A percentile compares a stretch with the other conserved stretches of the same genome.
These are phyloP conservation scores for Salix arbutifolia DNA, from an alignment of 345 rosid genomes.

Conservation along the genomic window DNA sequence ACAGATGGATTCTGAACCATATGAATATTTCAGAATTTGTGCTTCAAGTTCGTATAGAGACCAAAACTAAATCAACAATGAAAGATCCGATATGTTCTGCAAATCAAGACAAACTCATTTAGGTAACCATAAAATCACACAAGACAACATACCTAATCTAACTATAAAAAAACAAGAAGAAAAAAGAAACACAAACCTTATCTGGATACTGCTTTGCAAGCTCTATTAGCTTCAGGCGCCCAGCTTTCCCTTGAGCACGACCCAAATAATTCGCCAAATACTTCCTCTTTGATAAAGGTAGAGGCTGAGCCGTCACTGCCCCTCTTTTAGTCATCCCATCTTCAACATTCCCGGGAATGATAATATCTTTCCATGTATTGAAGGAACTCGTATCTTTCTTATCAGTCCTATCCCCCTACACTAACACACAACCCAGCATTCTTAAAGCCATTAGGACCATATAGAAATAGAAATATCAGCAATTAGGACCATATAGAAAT, in stretches of 20 bases:
- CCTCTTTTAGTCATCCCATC: slow-evolving; percentile 73
- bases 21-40: background rate
- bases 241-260: slow-evolving; percentile 85
- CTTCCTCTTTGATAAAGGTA: slow-evolving; percentile 70
- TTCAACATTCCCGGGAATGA: slow-evolving; percentile 91
- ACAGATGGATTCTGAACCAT: background rate
- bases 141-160: background rate
- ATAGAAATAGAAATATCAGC: too few species aligned
- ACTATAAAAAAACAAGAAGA: background rate
- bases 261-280: slow-evolving; percentile 88
- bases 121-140: background rate
- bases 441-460: background rate
- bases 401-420: slow-evolving; percentile 95
- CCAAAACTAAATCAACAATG: background rate
- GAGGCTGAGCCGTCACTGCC: slow-evolving; percentile 54
- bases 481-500: background rate
- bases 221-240: slow-evolving; percentile 75
- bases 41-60: background rate
- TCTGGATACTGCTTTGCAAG: slow-evolving; percentile 78
- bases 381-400: slow-evolving; percentile 84
- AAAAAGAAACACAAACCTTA: slow-evolving; percentile 44
- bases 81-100: background rate
- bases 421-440: slow-evolving; percentile 14
- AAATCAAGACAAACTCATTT: background rate
- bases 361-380: slow-evolving; percentile 95